Evolutionary conservation across 345 rosid genomes (phyloP).

Genomic region (Carallia brachiata): DNA sequence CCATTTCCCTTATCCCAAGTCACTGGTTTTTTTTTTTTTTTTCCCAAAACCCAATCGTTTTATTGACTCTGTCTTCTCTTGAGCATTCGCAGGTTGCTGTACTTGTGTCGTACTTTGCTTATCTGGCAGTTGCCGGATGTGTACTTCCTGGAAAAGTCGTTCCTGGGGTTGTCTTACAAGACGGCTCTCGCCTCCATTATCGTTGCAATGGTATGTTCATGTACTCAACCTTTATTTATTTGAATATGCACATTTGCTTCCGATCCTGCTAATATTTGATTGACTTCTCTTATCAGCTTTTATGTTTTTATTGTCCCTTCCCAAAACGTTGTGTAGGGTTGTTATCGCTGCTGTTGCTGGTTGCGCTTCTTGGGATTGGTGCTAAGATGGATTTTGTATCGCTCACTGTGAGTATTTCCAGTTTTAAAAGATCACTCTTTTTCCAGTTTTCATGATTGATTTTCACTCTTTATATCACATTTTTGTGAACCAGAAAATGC

Average conservation of each 20-base stretch:
- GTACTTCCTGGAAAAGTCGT: constrained; percentile 63
- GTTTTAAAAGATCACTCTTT: neutral
- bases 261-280: neutral
- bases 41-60: too few relatives aligned
- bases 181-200: constrained; percentile 67
- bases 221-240: neutral
- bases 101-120: constrained; percentile 49
- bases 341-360: constrained; percentile 48
- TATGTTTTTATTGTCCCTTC: neutral
- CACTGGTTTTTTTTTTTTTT: too few relatives aligned
- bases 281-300: neutral
- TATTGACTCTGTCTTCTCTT: too few relatives aligned
- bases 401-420: constrained; percentile 46
- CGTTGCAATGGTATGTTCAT: constrained; percentile 63
- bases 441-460: constrained; percentile 2
- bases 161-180: constrained; percentile 57
- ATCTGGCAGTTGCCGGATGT: constrained; percentile 67
- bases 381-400: constrained; percentile 55
- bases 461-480: neutral
- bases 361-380: constrained; percentile 54
- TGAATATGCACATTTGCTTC: neutral
- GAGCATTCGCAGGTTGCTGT: constrained; percentile 25
- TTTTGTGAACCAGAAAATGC: neutral
- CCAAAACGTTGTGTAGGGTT: constrained; percentile 38
- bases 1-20: too few relatives aligned